Base-by-base conservation (phyloP, 129 eudicot genomes). In the Smallanthus sonchifolius region DNA sequence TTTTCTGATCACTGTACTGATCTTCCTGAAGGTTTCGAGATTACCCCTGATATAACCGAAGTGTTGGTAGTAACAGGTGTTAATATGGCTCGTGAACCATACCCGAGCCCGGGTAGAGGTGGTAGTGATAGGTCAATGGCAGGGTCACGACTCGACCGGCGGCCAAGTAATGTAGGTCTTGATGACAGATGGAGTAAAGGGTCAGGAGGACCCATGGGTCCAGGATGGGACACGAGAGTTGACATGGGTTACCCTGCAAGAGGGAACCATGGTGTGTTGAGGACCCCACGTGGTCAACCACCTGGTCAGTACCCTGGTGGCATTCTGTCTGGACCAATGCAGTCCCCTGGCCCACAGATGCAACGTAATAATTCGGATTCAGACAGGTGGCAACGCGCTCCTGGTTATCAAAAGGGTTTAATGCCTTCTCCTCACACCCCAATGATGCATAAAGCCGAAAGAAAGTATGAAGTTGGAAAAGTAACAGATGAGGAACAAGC, bases 391-490 rank as follows among this genome's bases (percentile, higher is more conserved):
- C 91, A 82, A 67, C 89, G 96, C 1, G 90, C 79, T 54, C 51
- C 84, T 65, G 81, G 67, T 60, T 94, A 79, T 49, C 92, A 87
- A 32, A 90, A 84, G 79, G 97, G 96, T 32, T 85, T 88, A 62
- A 93, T 90, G 72, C 96, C 97, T 36, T 82, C 83, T 74, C 98
- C 93, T 59, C 96, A 76, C 88, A 68, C 93, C 87, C 93, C 81
- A 32, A 74, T 71, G 69, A 94, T 94, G 96, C 99, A 94, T 80
- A 88, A 81, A 79, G 96, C 99, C 4, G 99, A 94, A 42, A 84
- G 76, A 52, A 94, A 94, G 86, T 94, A 88, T 52, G 91, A 86
- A 79, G 77, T 94, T 65, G 98, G 98, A 74, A 94, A 90, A 68
- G 71, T 90, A 67, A 76, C 95, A 3, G 93, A 90, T 14, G 98